These are phyloP conservation scores for Myriosclerotinia duriaeana DNA, from an alignment of 2,329 filamentous ascomycete species.

Conservation along the genomic window DNA sequence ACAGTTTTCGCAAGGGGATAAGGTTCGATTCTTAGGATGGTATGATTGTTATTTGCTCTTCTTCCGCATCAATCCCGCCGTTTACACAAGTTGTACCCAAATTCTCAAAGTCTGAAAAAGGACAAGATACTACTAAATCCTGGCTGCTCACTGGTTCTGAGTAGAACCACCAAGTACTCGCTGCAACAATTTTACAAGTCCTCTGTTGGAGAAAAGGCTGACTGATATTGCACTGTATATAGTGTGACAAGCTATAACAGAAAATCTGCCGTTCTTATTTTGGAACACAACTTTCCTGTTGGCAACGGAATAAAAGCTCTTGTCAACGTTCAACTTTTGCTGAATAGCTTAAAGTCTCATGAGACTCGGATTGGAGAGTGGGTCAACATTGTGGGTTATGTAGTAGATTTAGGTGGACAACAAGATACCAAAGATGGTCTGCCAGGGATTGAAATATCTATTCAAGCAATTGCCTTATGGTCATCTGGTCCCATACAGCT, in stretches of 20 bases:
- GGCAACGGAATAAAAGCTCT: conserved; percentile 49
- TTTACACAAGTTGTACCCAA: background rate
- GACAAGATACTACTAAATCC: too few species aligned
- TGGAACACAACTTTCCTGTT: conserved; percentile 66
- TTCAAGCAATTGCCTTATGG: conserved; percentile 80
- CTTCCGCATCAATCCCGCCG: too few species aligned
- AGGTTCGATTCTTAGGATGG: conserved; percentile 92
- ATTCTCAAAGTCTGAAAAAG: background rate
- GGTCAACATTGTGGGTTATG: conserved; percentile 86
- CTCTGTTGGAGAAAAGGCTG: background rate
- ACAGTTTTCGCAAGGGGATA: conserved; percentile 48
- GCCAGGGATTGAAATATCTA: conserved; percentile 41
- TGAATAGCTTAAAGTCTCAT: conserved; percentile 62
- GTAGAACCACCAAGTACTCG: background rate
- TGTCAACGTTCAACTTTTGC: conserved; percentile 71
- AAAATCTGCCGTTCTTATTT: conserved; percentile 56
- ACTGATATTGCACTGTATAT: conserved; percentile 24
- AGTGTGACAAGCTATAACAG: conserved; percentile 61
- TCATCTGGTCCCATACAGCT: conserved; percentile 71
- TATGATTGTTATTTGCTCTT: conserved; percentile 48
- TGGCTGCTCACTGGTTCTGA: background rate
- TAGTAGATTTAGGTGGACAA: conserved; percentile 44
- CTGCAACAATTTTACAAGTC: background rate
- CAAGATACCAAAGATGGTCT: conserved; percentile 23
- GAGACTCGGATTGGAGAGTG: conserved; percentile 74